Base-by-base conservation (phyloP, 108 stramenopile species). In the Nitzschia putrida region DNA sequence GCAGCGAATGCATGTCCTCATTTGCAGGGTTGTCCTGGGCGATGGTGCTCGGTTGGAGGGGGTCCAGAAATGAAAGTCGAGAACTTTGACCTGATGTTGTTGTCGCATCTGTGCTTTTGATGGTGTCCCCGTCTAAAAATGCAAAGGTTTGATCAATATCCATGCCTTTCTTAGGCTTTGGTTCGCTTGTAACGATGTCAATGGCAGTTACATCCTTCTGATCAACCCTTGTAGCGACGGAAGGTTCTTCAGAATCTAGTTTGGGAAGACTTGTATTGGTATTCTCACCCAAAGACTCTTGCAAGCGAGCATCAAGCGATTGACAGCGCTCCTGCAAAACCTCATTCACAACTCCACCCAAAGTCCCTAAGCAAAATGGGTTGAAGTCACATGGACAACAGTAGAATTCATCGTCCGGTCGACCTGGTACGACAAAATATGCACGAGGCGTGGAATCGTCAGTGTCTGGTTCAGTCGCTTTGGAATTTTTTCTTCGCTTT, bases 261-360 rank as follows among this genome's bases (percentile, higher is more conserved):
- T 34, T 34, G 29, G 29, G 3, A 49, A 16, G 3, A 49, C 18
- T 49, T 49, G 47, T 49, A 3, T 3, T 16, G 14, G 47, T 6
- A 18, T 6, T 5, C 47, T 53, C n/a, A 34, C 55, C 55, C 16
- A 42, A 43, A 23, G 42, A 38, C 10, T 41, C 56, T 16, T 21
- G 44, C 56, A 53, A 22, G 42, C 56, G 7, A 2, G 2, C 23
- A 63, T 63, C 24, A 16, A 66, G 25, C 16, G 29, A 14, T 44
- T 63, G 54, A 21, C 25, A 72, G 8, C 67, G 65, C 39, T 79
- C 77, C 65, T 57, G 44, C 58, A 76, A 24, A 51, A 88, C 50
- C 18, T 86, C 78, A 72, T 93, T 85, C 38, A 93, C 59, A 25
- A 84, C 74, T 20, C 92, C 92, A 22, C 92, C 92, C 43, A 88